Percentiles rank a stretch among this genome's conserved stretches.
Conservation (phyloP, 1,139 yeast genomes). For the Nadsonia commutata region DNA sequence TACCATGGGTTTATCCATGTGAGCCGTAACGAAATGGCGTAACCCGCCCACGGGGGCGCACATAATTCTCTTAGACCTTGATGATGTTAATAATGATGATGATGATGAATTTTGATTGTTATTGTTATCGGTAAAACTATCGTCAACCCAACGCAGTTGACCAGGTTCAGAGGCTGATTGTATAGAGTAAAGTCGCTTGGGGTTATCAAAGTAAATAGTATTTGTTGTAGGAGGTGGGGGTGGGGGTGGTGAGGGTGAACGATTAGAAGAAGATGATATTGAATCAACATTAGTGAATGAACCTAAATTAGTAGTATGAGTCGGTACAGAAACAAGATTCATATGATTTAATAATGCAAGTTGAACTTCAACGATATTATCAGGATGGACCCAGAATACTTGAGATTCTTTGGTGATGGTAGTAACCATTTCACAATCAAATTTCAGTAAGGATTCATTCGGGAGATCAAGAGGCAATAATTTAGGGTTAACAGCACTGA, state of each 20-base stretch:
- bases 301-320: not conserved
- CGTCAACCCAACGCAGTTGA: constrained; percentile 19
- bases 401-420: constrained; percentile 8
- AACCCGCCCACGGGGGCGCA: constrained; percentile 39
- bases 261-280: constrained; percentile 7
- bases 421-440: constrained; percentile 25
- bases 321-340: constrained; percentile 12
- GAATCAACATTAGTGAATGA: not conserved
- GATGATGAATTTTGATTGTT: too few relatives aligned
- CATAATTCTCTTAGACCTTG: constrained; percentile 18
- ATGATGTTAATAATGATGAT: too few relatives aligned
- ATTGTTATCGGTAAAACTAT: constrained; percentile 6
- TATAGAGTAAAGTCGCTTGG: constrained; percentile 21
- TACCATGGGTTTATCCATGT: constrained; percentile 19
- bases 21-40: constrained; percentile 30
- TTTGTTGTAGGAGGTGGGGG: constrained; percentile 11
- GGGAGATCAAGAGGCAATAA: constrained; percentile 12
- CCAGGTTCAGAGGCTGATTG: constrained; percentile 27
- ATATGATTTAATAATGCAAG: constrained; percentile 23
- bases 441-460: constrained; percentile 20
- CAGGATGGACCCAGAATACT: constrained; percentile 28
- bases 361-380: constrained; percentile 26
- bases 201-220: constrained; percentile 24
- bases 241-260: constrained; percentile 10
- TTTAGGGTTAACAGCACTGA: constrained; percentile 8